Evolutionary conservation across 805 yeast genomes (phyloP), one percentile per base, ranked within the genome.

Genomic region (Suhomyces xylopsoci): DNA sequence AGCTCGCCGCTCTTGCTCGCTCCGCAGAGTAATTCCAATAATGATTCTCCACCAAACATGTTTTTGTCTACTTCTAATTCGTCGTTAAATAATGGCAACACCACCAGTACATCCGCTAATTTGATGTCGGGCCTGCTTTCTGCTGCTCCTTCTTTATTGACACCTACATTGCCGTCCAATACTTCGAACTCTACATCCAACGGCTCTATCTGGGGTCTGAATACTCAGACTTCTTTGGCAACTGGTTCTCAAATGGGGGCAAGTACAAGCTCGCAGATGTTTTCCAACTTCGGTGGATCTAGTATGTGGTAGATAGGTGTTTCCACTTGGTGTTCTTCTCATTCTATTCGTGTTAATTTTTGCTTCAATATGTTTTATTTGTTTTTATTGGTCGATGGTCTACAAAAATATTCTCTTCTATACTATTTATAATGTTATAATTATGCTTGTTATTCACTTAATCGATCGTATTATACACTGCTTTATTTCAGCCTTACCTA

Each of bases 31-130:
- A 49, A 55, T 25, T 51, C 59, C 7, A 51, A 48, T 38, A 62
- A 56, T 38, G 54, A 49, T 49, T 63, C 68, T 12, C 68, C 70
- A 10, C 66, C 67, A 38, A 62, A 60, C 52, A 57, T 64, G 54
- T 58, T 62, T 28, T 54, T 63, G 48, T 45, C 41, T 47, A 51
- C 48, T 30, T 40, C 52, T 10, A 41, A 45, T 25, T 32, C 53
- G 17, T 40, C 42, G 36, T 12, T 24, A 7, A 44, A 24, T 14
- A 26, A 15, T 5, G 17, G 30, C 26, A 30, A 15, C 17, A n/a
- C 48, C 19, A 12, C 14, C 22, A n/a, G 26, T 10, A 9, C 20
- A 12, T 30, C 40, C 14, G 17, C 22, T 5, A 28, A 14, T 25
- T 22, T 41, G 22, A 20, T 17, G 7, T 2, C 28, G 3, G 30